A percentile compares a stretch with the other conserved stretches of the same genome.
Conservation (phyloP, 228 moss, liverwort and hornwort genomes). For the Sphagnum fallax region DNA sequence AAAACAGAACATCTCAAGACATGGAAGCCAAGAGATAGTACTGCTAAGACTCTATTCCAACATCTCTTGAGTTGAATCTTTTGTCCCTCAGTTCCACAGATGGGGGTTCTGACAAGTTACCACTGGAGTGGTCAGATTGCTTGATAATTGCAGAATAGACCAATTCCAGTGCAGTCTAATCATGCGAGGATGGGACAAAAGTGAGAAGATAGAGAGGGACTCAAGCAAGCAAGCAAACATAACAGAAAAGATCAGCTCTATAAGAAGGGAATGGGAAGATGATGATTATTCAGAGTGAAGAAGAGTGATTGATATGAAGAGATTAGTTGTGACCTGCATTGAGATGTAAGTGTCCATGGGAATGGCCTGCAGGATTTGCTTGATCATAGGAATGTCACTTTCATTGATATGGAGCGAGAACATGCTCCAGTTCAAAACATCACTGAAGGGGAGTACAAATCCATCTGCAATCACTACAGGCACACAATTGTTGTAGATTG, state of each 20-base stretch:
- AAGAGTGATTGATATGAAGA: background rate
- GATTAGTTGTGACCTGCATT: slow-evolving; percentile 36
- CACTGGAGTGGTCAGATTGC: too few relatives aligned
- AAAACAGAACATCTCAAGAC: background rate
- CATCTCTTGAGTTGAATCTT: too few relatives aligned
- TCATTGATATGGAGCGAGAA: slow-evolving; percentile 66
- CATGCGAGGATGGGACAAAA: background rate
- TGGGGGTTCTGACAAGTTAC: too few relatives aligned
- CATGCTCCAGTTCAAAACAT: slow-evolving; percentile 74
- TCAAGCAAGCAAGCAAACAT: background rate
- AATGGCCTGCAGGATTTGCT: slow-evolving; percentile 58
- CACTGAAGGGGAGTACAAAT: slow-evolving; percentile 91
- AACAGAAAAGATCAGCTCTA: background rate
- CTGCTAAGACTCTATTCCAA: background rate
- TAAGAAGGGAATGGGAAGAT: too few relatives aligned
- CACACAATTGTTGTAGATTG: slow-evolving; percentile 91
- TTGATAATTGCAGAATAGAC: background rate
- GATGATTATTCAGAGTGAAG: background rate
- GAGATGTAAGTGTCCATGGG: slow-evolving; percentile 27
- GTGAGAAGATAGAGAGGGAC: background rate
- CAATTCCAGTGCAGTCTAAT: background rate
- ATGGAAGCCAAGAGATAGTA: background rate
- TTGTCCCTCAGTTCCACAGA: too few relatives aligned
- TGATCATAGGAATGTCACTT: slow-evolving; percentile 72
- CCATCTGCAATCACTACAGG: slow-evolving; percentile 89